phyloP scores from a whole-genome alignment of 257 asterid genomes.

The Solanum pimpinellifolium region DNA sequence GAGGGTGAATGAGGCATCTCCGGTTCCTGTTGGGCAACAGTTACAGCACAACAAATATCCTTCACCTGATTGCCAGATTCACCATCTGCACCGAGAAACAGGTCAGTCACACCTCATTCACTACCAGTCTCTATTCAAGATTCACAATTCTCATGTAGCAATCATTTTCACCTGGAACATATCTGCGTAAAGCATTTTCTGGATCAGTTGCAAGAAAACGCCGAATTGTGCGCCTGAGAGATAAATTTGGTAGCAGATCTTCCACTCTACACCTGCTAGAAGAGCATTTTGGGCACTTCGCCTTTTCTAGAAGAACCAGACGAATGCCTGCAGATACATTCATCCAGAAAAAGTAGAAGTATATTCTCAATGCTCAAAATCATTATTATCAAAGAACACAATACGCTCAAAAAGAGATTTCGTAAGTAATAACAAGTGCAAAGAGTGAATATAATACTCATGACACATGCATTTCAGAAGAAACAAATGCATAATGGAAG shows the following conservation, averaged over 20 bases:
- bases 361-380: background rate
- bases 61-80: conserved; percentile 78
- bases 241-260: conserved; percentile 74
- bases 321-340: conserved; percentile 46
- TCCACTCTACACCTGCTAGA: conserved; percentile 52
- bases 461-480: background rate
- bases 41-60: conserved; percentile 43
- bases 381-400: background rate
- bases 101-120: background rate
- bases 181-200: conserved; percentile 35
- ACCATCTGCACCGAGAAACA: conserved; percentile 48
- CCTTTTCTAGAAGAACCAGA: conserved; percentile 45
- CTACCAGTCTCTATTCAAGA: background rate
- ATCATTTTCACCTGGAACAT: conserved; percentile 55
- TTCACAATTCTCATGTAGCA: background rate
- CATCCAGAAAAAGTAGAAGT: background rate
- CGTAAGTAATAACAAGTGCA: background rate
- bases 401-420: background rate
- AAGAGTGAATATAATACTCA: background rate
- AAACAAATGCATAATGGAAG: background rate
- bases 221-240: conserved; percentile 60
- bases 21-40: conserved; percentile 32
- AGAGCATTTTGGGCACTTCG: conserved; percentile 77
- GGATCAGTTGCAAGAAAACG: conserved; percentile 50
- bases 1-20: conserved; percentile 63